Evolutionary conservation across 805 yeast species (phyloP), one percentile per base, ranked within the genome.

Genomic region (Yarrowia phangngaensis): DNA sequence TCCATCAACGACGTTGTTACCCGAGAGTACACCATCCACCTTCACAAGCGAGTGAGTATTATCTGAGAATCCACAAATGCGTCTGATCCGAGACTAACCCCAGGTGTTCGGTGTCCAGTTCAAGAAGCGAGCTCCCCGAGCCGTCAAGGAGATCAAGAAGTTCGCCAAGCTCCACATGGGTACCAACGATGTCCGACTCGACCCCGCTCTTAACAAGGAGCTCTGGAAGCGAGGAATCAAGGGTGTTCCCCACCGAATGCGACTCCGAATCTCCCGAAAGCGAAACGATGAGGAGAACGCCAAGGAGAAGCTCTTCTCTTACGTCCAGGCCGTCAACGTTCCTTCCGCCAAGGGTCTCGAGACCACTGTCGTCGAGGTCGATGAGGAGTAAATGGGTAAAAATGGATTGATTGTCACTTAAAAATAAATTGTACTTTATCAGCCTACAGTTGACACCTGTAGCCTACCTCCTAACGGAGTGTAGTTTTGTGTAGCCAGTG

Each of bases 231-330:
- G 95, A 80, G 98, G 98, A 80, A 82, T 92, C 78, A 88, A 89
- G 81, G 97, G 97, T 79, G 95, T 87, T 69, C 95, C 95, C 72
- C 78, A 76, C 87, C 89, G 96, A 82, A 72, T 92, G 75, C 89
- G 98, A 80, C 80, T 92, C 72, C 89, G 96, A 80, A 89, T 92
- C 77, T 88, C 97, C 59, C 84, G 95, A 83, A 92, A 84, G 89
- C 87, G 97, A 81, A 92, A 92, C 80, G 97, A 92, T 75, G 98
- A 92, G 80, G 98, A 92, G 80, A 90, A 87, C 71, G 97, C 98
- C 69, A 84, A 83, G 82, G 89, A 87, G 78, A 87, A 89, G 73
- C 82, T 92, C 73, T 92, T 86, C 80, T 88, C 97, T 63, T 89
- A 79, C 75, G 98, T 92, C 69, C 97, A 92, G 81, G 90, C 94